Conservation (phyloP, 2,329 filamentous ascomycete species). For the Didymella lethalis region DNA sequence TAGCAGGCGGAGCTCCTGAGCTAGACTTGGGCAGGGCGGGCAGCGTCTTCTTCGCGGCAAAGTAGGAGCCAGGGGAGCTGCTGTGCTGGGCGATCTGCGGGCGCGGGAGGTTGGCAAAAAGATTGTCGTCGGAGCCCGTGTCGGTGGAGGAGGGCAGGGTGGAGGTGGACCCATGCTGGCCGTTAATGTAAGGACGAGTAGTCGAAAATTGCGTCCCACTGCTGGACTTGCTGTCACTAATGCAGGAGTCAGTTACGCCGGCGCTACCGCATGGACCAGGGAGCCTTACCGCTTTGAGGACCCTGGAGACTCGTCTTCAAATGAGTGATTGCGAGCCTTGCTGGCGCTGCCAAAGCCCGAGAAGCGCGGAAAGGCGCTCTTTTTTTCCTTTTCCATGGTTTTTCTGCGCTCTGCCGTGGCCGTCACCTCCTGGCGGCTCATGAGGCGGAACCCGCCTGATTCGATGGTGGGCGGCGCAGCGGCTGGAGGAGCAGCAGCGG, state of each 20-base stretch:
- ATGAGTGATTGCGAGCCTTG: slow-evolving; percentile 47
- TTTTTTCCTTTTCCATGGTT: slow-evolving; percentile 43
- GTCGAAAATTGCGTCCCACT: slow-evolving; percentile 48
- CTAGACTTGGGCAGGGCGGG: slow-evolving; percentile 38
- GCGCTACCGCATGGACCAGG: slow-evolving; percentile 32
- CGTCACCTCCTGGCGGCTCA: slow-evolving; percentile 45
- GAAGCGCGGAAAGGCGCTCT: slow-evolving; percentile 47
- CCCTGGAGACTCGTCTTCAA: slow-evolving; percentile 48
- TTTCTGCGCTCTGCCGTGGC: slow-evolving; percentile 38
- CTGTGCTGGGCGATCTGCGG: slow-evolving; percentile 42
- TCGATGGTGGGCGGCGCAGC: slow-evolving; percentile 29
- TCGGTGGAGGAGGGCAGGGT: slow-evolving; percentile 53
- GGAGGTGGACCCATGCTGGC: slow-evolving; percentile 48
- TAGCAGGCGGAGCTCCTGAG: slow-evolving; percentile 29
- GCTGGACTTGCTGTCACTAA: slow-evolving; percentile 53
- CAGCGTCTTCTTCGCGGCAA: slow-evolving; percentile 38
- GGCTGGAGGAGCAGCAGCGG: slow-evolving; percentile 6
- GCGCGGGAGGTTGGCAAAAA: slow-evolving; percentile 46
- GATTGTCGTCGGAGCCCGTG: slow-evolving; percentile 49
- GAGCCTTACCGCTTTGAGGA: slow-evolving; percentile 49
- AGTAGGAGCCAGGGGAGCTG: slow-evolving; percentile 37
- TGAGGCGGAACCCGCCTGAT: slow-evolving; percentile 45
- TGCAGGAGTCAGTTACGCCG: slow-evolving; percentile 39
- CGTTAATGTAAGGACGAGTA: slow-evolving; percentile 48
- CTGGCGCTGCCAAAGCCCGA: slow-evolving; percentile 41